Percentiles rank a stretch among this genome's conserved stretches.
Conservation (phyloP, 257 asterid species). For the Fraxinus anomala region DNA sequence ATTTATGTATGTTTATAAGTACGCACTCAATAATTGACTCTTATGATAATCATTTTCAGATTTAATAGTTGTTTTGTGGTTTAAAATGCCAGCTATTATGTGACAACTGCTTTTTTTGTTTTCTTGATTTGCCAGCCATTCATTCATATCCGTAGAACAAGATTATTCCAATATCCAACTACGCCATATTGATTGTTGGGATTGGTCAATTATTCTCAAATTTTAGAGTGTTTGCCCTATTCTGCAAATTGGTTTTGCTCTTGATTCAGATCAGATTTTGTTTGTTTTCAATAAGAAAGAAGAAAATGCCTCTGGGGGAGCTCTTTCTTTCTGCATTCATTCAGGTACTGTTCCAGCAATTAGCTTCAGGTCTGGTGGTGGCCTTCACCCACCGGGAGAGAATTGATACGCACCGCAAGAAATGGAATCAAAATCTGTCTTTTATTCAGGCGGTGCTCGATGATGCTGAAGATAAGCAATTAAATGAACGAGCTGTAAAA, state of each 20-base stretch:
- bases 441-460: slow-evolving; percentile 47
- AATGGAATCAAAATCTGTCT: slow-evolving; percentile 27
- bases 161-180: not conserved
- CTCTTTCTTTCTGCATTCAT: slow-evolving; percentile 60
- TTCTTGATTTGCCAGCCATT: not conserved
- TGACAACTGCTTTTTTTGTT: not conserved
- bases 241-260: not conserved
- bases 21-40: not conserved
- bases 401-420: slow-evolving; percentile 45
- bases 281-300: not conserved
- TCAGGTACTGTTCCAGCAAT: slow-evolving; percentile 50
- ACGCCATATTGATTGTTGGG: not conserved
- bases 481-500: slow-evolving; percentile 37
- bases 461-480: slow-evolving; percentile 73
- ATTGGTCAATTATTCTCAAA: not conserved
- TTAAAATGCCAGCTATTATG: slow-evolving; percentile 1
- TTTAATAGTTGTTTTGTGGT: not conserved
- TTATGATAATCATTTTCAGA: not conserved
- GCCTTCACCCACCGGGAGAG: slow-evolving; percentile 56
- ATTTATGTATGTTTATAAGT: not conserved
- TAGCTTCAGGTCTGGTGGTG: slow-evolving; percentile 40
- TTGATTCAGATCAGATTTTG: slow-evolving; percentile 18
- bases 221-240: not conserved
- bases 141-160: not conserved
- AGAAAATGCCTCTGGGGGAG: slow-evolving; percentile 61